Evolutionary conservation across 352 stramenopile species (phyloP).

Genomic region (Blastocystis sp.): DNA sequence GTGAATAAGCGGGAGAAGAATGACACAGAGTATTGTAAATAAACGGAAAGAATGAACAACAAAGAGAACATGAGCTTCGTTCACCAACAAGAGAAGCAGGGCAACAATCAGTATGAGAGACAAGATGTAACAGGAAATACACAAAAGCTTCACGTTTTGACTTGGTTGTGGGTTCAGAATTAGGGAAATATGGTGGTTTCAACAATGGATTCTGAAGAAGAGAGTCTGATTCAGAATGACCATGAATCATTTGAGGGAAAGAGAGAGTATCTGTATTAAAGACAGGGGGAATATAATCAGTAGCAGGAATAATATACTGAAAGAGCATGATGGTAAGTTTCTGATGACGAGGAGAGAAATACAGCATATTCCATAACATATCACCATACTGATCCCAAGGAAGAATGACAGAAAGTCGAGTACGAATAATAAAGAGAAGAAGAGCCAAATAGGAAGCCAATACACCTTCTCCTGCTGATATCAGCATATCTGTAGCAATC

Average conservation of each 20-base stretch:
- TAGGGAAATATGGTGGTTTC: neutral
- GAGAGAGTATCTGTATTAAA: neutral
- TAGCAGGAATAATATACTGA: constrained; percentile 33
- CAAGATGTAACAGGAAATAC: constrained; percentile 47
- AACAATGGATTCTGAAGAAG: neutral
- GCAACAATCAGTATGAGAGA: constrained; percentile 17
- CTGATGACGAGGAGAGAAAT: constrained; percentile 52
- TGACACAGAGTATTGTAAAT: constrained; percentile 52
- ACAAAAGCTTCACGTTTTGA: constrained; percentile 24
- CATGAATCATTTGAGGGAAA: neutral
- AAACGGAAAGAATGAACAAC: constrained; percentile 57
- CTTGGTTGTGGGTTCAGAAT: neutral
- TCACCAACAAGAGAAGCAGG: constrained; percentile 37
- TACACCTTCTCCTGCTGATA: constrained; percentile 6
- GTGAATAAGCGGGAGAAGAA: neutral
- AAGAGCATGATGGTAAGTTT: constrained; percentile 45
- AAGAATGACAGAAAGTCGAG: neutral
- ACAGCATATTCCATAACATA: constrained; percentile 23
- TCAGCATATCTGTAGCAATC: constrained; percentile 57
- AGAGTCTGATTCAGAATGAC: neutral
- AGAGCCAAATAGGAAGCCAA: constrained; percentile 27
- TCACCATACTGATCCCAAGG: neutral
- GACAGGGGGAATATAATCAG: constrained; percentile 30
- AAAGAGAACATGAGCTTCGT: constrained; percentile 38
- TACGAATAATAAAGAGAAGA: constrained; percentile 19